Conservation (phyloP, 1,284 basidiomycete species). For the Boletus coffeatus region DNA sequence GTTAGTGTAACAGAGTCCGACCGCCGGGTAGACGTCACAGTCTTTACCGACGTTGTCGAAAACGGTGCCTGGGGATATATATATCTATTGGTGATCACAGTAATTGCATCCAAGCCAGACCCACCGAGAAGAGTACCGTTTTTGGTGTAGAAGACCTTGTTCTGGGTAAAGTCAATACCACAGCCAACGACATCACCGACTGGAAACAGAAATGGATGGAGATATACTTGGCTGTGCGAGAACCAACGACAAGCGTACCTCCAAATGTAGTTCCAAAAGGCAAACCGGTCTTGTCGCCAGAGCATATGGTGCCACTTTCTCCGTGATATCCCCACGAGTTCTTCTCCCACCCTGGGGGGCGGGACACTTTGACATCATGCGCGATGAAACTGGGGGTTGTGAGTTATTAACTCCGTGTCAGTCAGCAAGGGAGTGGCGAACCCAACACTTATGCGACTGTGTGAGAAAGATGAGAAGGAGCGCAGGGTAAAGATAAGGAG, state of each 20-base stretch:
- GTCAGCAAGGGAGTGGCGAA: conserved; percentile 27
- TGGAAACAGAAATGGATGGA: conserved; percentile 28
- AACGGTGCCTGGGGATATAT: conserved; percentile 45
- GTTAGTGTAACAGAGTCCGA: conserved; percentile 74
- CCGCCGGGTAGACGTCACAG: conserved; percentile 71
- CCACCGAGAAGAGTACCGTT: conserved; percentile 77
- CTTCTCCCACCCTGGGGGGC: conserved; percentile 86
- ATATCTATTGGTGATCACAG: conserved; percentile 9
- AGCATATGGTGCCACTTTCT: conserved; percentile 83
- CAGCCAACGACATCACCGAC: conserved; percentile 85
- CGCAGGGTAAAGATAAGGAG: conserved; percentile 6
- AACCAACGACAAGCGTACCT: conserved; percentile 40
- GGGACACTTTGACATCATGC: conserved; percentile 54
- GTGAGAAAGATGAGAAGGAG: conserved; percentile 13
- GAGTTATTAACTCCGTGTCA: conserved; percentile 8
- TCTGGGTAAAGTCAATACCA: conserved; percentile 80
- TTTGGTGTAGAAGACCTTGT: conserved; percentile 84
- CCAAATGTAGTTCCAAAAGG: conserved; percentile 75
- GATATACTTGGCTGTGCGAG: background rate
- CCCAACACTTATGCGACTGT: conserved; percentile 80
- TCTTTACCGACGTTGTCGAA: conserved; percentile 70
- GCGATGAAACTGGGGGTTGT: conserved; percentile 39
- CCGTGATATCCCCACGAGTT: conserved; percentile 93
- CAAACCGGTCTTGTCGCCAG: conserved; percentile 65
- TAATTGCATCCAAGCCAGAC: conserved; percentile 14